A percentile compares a stretch with the other conserved stretches of the same genome.
These are phyloP conservation scores for Hippophae gyantsensis DNA, from an alignment of 306 rosid genomes.

Conservation along the genomic window DNA sequence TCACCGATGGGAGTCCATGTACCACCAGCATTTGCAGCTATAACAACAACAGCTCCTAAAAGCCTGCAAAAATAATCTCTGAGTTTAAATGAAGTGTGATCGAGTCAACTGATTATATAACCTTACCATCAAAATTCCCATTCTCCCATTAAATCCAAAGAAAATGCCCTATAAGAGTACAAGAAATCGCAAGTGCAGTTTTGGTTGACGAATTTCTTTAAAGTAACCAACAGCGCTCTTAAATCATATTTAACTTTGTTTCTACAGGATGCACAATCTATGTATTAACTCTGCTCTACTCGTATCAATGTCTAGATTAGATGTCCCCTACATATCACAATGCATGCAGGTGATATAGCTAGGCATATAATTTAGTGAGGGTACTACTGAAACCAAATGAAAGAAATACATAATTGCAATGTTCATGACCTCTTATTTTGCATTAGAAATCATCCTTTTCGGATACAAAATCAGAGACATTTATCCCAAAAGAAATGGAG, in stretches of 20 bases:
- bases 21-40: conserved; percentile 98
- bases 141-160: not conserved
- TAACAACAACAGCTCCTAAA: conserved; percentile 93
- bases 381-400: not conserved
- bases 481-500: not conserved
- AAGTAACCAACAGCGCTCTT: too few species aligned
- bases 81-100: conserved; percentile 8
- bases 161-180: too few species aligned
- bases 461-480: too few species aligned
- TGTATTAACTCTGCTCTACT: too few species aligned
- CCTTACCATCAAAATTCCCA: not conserved
- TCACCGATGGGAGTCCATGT: conserved; percentile 99
- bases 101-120: not conserved
- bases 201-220: too few species aligned
- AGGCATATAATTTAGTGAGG: too few species aligned
- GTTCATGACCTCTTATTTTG: not conserved
- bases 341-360: too few species aligned
- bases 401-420: not conserved
- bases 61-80: conserved; percentile 51
- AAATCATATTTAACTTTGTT: too few species aligned
- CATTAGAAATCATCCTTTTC: not conserved
- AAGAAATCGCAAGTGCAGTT: too few species aligned
- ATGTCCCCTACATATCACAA: too few species aligned
- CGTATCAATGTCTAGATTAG: too few species aligned
- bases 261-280: too few species aligned